Evolutionary conservation across 163 green algal genomes (phyloP).

Genomic region (Chloroidium sp.): DNA sequence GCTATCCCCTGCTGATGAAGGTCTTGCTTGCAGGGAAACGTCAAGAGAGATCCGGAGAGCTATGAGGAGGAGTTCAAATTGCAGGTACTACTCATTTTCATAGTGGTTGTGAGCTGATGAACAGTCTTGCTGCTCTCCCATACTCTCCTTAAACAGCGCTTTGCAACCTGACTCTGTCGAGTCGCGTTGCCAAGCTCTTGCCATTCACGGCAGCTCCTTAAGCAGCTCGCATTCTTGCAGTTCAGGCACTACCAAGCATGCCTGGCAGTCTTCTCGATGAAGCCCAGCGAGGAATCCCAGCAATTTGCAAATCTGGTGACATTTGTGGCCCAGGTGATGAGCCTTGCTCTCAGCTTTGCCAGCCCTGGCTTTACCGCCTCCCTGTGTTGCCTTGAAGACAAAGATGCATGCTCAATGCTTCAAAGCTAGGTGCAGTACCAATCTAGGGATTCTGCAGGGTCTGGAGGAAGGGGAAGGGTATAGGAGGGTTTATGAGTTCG

Average conservation of each 20-base stretch:
- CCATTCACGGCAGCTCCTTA: no score
- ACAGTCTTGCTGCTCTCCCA: conserved; percentile 11
- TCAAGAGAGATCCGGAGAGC: conserved; percentile 83
- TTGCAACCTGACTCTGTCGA: background rate
- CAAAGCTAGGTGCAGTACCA: no score
- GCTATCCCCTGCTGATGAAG: background rate
- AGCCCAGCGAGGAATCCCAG: conserved; percentile 64
- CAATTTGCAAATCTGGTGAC: conserved; percentile 82
- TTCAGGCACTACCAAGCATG: conserved; percentile 79
- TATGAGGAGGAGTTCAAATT: conserved; percentile 89
- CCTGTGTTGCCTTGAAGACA: background rate
- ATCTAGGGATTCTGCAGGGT: no score
- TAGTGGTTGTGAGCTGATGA: no score
- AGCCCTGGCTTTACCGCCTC: background rate
- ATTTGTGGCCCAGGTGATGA: conserved; percentile 80
- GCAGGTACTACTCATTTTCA: conserved; percentile 24
- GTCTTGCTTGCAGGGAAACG: conserved; percentile 56
- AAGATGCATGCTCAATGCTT: background rate
- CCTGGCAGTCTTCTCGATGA: conserved; percentile 77
- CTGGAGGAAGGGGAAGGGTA: background rate
- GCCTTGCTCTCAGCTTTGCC: background rate
- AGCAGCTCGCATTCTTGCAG: conserved; percentile 25
- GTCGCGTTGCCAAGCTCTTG: background rate
- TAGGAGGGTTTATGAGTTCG: background rate
- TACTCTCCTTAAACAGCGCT: background rate